A percentile compares a stretch with the other conserved stretches of the same genome.
These are phyloP conservation scores for Smallanthus sonchifolius DNA, from an alignment of 129 eudicot species.

Conservation along the genomic window DNA sequence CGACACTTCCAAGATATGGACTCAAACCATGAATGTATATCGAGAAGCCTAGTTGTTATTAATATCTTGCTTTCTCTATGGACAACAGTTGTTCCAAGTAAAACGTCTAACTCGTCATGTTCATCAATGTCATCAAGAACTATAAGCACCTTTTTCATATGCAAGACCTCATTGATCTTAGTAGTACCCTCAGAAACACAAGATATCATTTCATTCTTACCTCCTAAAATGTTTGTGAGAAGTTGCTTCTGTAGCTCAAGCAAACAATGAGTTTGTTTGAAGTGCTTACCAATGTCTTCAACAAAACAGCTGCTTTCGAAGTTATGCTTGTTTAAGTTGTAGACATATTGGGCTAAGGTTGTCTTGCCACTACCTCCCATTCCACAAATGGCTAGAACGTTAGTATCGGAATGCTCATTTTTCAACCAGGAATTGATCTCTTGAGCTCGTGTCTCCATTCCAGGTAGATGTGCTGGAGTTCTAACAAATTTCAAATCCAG, in stretches of 20 bases:
- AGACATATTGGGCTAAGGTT: slow-evolving; percentile 10
- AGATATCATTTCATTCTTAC: background rate
- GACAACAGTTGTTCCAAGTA: background rate
- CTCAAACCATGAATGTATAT: background rate
- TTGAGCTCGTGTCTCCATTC: slow-evolving; percentile 3
- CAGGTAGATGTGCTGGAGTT: slow-evolving; percentile 7
- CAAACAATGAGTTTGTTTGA: background rate
- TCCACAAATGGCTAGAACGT: slow-evolving; percentile 15
- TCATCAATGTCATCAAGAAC: slow-evolving; percentile 23
- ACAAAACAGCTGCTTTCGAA: slow-evolving; percentile 15
- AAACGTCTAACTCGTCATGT: background rate
- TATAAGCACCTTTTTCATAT: background rate
- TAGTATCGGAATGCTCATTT: background rate
- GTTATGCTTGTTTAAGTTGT: background rate
- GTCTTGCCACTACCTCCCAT: slow-evolving; percentile 26
- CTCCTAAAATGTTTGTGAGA: slow-evolving; percentile 3
- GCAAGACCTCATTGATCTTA: background rate
- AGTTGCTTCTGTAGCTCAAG: slow-evolving; percentile 1
- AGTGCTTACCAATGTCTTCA: slow-evolving; percentile 13
- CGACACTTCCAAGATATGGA: background rate
- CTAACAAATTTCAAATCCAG: background rate
- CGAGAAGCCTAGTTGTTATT: slow-evolving; percentile 19
- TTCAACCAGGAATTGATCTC: slow-evolving; percentile 15
- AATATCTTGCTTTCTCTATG: slow-evolving; percentile 13
- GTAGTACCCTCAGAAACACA: slow-evolving; percentile 8